Base-by-base conservation (phyloP, 1,284 basidiomycete species). In the Trichosporon coremiiforme region DNA sequence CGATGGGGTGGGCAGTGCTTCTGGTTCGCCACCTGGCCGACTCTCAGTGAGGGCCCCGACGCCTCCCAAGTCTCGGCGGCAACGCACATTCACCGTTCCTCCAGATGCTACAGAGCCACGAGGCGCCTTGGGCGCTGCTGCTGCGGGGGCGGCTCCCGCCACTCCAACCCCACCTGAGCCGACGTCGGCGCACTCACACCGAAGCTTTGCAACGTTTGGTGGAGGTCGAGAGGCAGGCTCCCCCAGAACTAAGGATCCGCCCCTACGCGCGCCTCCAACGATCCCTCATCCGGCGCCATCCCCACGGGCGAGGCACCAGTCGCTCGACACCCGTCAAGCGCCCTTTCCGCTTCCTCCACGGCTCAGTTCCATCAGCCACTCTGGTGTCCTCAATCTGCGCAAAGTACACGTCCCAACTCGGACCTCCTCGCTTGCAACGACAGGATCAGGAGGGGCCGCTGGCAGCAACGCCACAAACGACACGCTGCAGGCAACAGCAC, bases 161-260 rank as follows among this genome's bases (percentile, higher is more conserved):
- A 25, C 29, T 35, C 57, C 57, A 7, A 33, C 15, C 5, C 17
- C 31, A 13, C 57, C 31, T 10, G 57, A 60, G 57, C 57, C 57
- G 31, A n/a, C 29, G 6, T 60, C 57, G 17, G 57, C 57, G 29
- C 31, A 33, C 17, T 60, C 57, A 3, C 57, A 60, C 29, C 57
- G 57, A 15, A 60, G 29, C 29, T n/a, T 60, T 25, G 57, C 57
- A 33, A 60, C 57, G 29, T 60, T 60, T 10, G 57, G 57, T n/a
- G 57, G 57, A n/a, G 29, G 12, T 2, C 12, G 57, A 17, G 57
- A 60, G 12, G 29, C 31, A 7, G 57, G 35, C 1, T 33, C 29
- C 2, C 57, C 57, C 57, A 60, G 57, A 60, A 60, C 29, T 33
- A 60, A 33, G 29, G 31, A n/a, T 33, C 29, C 57, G 7, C 31